Evolutionary conservation across 2,329 filamentous ascomycete species (phyloP).

Genomic region (Penicillium thymicola): DNA sequence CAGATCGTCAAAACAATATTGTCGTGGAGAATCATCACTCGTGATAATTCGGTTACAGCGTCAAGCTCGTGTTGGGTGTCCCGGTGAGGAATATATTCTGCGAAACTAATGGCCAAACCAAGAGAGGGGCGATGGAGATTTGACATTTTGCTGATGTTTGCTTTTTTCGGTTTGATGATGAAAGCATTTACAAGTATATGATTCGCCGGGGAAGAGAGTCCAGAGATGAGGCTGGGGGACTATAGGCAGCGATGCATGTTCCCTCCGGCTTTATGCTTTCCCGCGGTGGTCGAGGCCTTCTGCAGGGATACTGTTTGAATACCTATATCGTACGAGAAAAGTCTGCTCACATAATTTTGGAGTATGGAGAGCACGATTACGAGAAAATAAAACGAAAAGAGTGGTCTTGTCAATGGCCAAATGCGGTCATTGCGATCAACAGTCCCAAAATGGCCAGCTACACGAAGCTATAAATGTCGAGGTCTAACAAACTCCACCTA

Average conservation of each 20-base stretch:
- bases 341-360: no score
- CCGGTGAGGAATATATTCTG: not conserved
- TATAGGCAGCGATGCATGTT: constrained; percentile 1
- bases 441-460: not conserved
- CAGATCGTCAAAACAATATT: not conserved
- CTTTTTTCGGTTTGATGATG: constrained; percentile 10
- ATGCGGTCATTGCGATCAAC: not conserved
- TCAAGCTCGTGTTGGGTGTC: constrained; percentile 5
- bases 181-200: constrained; percentile 4
- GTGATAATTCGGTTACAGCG: constrained; percentile 4
- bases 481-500: not conserved
- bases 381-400: not conserved
- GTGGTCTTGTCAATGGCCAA: not conserved
- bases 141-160: constrained; percentile 7
- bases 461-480: not conserved
- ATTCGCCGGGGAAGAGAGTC: constrained; percentile 8
- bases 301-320: not conserved
- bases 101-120: not conserved
- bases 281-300: not conserved
- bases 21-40: not conserved
- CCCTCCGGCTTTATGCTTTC: not conserved
- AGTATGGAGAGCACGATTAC: not conserved
- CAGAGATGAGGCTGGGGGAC: constrained; percentile 10
- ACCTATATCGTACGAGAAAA: not conserved
- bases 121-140: constrained; percentile 1